Conservation (phyloP, 1,284 basidiomycete species). For the Ustilago vetiveriae region DNA sequence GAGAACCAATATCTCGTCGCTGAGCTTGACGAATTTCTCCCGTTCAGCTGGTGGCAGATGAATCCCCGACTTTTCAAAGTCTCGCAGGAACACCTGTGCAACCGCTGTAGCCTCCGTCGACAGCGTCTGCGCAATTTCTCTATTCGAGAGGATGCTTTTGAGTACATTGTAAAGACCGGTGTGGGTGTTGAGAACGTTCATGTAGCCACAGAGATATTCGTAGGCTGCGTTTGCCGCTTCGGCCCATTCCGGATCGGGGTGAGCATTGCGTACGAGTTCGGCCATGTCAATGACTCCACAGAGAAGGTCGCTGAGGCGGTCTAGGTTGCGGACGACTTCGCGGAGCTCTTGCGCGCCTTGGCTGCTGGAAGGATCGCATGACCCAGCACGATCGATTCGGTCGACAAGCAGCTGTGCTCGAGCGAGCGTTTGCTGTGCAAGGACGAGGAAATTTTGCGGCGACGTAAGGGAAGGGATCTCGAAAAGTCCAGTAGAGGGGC, state of each 20-base stretch:
- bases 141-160: conserved; percentile 66
- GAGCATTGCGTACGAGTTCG: conserved; percentile 90
- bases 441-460: conserved; percentile 49
- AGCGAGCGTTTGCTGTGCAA: conserved; percentile 58
- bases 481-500: conserved; percentile 55
- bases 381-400: conserved; percentile 55
- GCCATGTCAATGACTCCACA: conserved; percentile 97
- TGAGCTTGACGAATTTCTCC: conserved; percentile 84
- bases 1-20: conserved; percentile 88
- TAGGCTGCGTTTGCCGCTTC: conserved; percentile 86
- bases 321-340: conserved; percentile 70
- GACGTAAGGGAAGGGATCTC: conserved; percentile 53
- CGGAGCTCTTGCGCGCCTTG: conserved; percentile 44
- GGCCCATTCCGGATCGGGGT: conserved; percentile 86
- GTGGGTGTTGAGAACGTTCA: conserved; percentile 97
- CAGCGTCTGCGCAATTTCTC: conserved; percentile 61
- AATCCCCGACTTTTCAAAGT: conserved; percentile 97
- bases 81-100: conserved; percentile 90
- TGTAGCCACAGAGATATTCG: conserved; percentile 90
- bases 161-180: conserved; percentile 78
- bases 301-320: conserved; percentile 91
- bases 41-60: conserved; percentile 82
- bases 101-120: conserved; percentile 71
- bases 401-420: conserved; percentile 64
- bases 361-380: conserved; percentile 12